phyloP scores from a whole-genome alignment of 2,329 filamentous ascomycete species.

The Hypoxylon sp. region DNA sequence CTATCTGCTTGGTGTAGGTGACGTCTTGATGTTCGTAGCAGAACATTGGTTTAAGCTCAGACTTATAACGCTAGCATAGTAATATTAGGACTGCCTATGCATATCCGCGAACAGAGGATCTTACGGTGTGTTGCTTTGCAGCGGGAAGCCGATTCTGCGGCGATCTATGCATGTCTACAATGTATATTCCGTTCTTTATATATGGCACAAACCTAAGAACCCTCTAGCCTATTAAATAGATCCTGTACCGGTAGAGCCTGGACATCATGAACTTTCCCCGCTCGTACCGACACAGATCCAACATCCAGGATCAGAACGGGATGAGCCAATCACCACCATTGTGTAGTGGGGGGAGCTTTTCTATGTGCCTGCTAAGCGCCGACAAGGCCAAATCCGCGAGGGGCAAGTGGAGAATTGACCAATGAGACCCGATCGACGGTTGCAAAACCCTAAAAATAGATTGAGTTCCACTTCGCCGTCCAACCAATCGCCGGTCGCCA shows the following conservation, averaged over 20 bases:
- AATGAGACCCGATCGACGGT: slow-evolving; percentile 18
- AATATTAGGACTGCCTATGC: slow-evolving; percentile 16
- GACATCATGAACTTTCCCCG: slow-evolving; percentile 33
- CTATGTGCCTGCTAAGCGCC: slow-evolving; percentile 38
- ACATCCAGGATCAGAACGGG: no score
- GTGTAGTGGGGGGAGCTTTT: slow-evolving; percentile 13
- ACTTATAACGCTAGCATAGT: neutral
- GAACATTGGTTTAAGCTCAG: neutral
- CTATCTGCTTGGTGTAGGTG: neutral
- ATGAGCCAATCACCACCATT: slow-evolving; percentile 22
- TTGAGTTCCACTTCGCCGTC: neutral
- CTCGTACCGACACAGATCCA: slow-evolving; percentile 20
- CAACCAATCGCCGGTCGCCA: slow-evolving; percentile 18
- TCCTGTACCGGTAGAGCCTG: slow-evolving; percentile 1
- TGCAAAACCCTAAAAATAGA: slow-evolving; percentile 38
- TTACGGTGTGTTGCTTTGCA: slow-evolving; percentile 36
- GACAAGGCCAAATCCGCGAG: slow-evolving; percentile 34
- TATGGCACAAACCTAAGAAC: slow-evolving; percentile 6
- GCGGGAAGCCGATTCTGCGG: slow-evolving; percentile 32
- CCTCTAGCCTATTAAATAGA: neutral
- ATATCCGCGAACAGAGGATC: slow-evolving; percentile 3
- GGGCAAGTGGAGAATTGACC: slow-evolving; percentile 13
- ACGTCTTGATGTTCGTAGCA: neutral
- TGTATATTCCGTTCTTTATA: slow-evolving; percentile 23
- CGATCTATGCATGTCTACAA: slow-evolving; percentile 32